Percentiles rank a stretch among this genome's conserved stretches.
Evolutionary conservation across 495 filamentous ascomycete species (phyloP).

Genomic region (Aspergillus sclerotiicarbonarius): DNA sequence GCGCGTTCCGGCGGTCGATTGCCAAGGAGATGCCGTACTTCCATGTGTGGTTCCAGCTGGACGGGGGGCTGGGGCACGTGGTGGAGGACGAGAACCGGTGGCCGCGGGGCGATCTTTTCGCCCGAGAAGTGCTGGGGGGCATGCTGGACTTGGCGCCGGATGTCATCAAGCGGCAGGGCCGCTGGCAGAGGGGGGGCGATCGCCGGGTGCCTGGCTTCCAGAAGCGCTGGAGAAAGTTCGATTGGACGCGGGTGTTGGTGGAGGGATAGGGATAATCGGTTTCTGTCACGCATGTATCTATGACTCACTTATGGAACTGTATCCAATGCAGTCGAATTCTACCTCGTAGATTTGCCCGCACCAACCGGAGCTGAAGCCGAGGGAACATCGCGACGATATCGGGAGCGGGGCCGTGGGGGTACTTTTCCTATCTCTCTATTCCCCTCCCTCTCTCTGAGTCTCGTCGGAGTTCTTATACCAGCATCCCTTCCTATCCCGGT

Average conservation of each 20-base stretch:
- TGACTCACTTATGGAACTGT: no score
- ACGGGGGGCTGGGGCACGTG: slow-evolving; percentile 89
- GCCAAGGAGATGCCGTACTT: slow-evolving; percentile 99
- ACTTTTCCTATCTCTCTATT: not conserved
- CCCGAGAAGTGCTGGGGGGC: slow-evolving; percentile 85
- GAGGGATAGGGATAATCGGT: slow-evolving; percentile 36
- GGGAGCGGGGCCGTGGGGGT: not conserved
- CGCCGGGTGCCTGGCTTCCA: slow-evolving; percentile 74
- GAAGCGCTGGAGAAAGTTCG: slow-evolving; percentile 86
- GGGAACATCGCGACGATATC: not conserved
- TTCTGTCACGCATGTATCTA: no score
- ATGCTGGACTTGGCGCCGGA: slow-evolving; percentile 86
- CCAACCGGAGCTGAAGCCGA: slow-evolving; percentile 6
- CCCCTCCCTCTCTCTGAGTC: not conserved
- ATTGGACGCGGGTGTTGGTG: slow-evolving; percentile 86
- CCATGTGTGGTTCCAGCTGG: slow-evolving; percentile 91
- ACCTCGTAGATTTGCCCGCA: not conserved
- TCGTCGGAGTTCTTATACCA: not conserved
- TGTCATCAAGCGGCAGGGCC: slow-evolving; percentile 85
- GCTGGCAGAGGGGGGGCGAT: slow-evolving; percentile 75
- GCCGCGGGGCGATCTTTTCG: slow-evolving; percentile 93
- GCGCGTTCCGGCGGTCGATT: slow-evolving; percentile 77
- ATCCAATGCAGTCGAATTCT: no score
- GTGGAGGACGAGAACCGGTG: slow-evolving; percentile 85
- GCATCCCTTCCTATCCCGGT: not conserved